Percentiles rank a stretch among this genome's conserved stretches.
These are phyloP conservation scores for Fusarium napiforme DNA, from an alignment of 2,329 filamentous ascomycete genomes.

Conservation along the genomic window DNA sequence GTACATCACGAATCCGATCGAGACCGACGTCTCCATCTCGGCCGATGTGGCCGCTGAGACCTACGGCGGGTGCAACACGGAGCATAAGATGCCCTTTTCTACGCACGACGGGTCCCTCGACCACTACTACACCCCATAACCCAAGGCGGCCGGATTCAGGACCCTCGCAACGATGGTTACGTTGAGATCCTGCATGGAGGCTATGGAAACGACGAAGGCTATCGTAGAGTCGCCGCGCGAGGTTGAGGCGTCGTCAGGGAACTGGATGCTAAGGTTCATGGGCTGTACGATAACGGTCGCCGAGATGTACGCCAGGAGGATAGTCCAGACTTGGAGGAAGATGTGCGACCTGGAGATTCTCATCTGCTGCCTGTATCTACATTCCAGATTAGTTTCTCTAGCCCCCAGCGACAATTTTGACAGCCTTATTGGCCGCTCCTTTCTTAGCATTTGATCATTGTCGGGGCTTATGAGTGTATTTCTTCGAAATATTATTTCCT, in stretches of 20 bases:
- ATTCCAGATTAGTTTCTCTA: not conserved
- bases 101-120: not conserved
- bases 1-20: not conserved
- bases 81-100: not conserved
- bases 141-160: not conserved
- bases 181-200: not conserved
- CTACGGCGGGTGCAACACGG: no score
- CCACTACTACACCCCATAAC: not conserved
- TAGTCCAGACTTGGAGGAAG: not conserved
- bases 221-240: not conserved
- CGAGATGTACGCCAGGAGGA: rapidly evolving
- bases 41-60: not conserved
- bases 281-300: not conserved
- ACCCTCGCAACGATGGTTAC: not conserved
- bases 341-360: rapidly evolving
- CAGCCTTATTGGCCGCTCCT: not conserved
- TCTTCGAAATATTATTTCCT: rapidly evolving
- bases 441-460: not conserved
- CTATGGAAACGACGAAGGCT: not conserved
- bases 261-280: not conserved
- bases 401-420: not conserved
- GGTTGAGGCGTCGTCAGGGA: not conserved
- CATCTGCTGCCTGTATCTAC: rapidly evolving
- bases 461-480: not conserved
- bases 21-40: not conserved